Conservation (phyloP, 2,329 filamentous ascomycete species). For the Thyridium curvatum region DNA sequence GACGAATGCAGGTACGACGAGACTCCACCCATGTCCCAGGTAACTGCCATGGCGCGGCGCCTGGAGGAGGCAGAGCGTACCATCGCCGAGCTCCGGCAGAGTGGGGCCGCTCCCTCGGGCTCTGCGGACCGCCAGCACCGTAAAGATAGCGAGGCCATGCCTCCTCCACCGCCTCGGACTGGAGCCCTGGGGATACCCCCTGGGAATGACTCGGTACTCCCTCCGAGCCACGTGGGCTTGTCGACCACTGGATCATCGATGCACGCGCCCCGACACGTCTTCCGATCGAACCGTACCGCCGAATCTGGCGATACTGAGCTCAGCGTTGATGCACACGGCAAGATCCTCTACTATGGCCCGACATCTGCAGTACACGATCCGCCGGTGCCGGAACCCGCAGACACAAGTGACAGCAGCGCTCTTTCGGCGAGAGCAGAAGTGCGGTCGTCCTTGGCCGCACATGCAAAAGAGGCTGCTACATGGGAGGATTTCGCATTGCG, state of each 20-base stretch:
- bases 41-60: slow-evolving; percentile 19
- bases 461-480: slow-evolving; percentile 11
- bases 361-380: slow-evolving; percentile 19
- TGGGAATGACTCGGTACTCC: background rate
- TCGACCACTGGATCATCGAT: no score
- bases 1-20: slow-evolving; percentile 24
- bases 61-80: slow-evolving; percentile 17
- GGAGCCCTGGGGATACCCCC: background rate
- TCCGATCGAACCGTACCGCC: no score
- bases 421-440: slow-evolving; percentile 8
- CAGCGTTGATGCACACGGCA: background rate
- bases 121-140: background rate
- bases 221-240: no score
- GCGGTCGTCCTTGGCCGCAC: slow-evolving; percentile 11
- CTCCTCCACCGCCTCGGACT: background rate
- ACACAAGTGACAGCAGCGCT: slow-evolving; percentile 6
- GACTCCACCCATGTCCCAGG: slow-evolving; percentile 21
- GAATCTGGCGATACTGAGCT: no score
- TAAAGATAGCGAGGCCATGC: background rate
- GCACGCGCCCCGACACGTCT: no score
- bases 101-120: slow-evolving; percentile 3
- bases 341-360: slow-evolving; percentile 18
- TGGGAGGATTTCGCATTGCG: slow-evolving; percentile 18
- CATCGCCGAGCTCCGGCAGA: slow-evolving; percentile 10
- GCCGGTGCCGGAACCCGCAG: slow-evolving; percentile 6